These are phyloP conservation scores for Sabuloglossum arenarium DNA, from an alignment of 495 filamentous ascomycete genomes.

Conservation along the genomic window DNA sequence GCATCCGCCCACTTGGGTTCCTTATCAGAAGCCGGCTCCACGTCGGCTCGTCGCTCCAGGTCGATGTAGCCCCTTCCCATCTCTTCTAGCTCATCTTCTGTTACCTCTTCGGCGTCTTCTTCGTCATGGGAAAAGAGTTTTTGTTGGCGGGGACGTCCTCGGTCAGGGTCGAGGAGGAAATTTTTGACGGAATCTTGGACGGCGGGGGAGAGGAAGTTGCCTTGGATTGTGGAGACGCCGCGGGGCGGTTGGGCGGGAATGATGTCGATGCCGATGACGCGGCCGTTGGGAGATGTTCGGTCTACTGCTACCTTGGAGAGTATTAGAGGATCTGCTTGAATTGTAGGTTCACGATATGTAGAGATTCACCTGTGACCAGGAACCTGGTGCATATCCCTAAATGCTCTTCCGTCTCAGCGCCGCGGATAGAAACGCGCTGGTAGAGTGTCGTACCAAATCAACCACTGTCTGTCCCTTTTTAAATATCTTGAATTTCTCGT, in stretches of 20 bases:
- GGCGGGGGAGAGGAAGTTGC: conserved; percentile 55
- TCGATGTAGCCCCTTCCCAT: conserved; percentile 30
- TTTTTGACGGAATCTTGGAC: conserved; percentile 55
- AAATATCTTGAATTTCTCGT: conserved; percentile 64
- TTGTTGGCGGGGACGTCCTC: conserved; percentile 27
- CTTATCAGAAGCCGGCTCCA: background rate
- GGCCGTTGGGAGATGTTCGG: conserved; percentile 50
- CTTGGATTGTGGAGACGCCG: conserved; percentile 82
- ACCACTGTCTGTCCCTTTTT: conserved; percentile 62
- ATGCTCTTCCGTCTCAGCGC: conserved; percentile 7
- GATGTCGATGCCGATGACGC: conserved; percentile 77
- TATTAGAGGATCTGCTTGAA: background rate
- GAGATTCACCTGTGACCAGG: conserved; percentile 63
- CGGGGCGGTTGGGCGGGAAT: conserved; percentile 77
- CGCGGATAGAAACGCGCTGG: background rate
- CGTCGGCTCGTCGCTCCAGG: conserved; percentile 19
- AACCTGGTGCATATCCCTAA: conserved; percentile 82
- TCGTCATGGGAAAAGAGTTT: background rate
- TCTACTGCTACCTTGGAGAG: conserved; percentile 51
- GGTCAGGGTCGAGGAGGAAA: conserved; percentile 45
- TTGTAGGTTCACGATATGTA: background rate
- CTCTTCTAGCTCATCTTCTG: conserved; percentile 18
- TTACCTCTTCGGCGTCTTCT: background rate
- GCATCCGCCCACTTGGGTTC: conserved; percentile 3
- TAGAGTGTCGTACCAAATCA: conserved; percentile 38